Evolutionary conservation across 2,329 filamentous ascomycete genomes (phyloP).

Genomic region (Pseudopithomyces chartarum): DNA sequence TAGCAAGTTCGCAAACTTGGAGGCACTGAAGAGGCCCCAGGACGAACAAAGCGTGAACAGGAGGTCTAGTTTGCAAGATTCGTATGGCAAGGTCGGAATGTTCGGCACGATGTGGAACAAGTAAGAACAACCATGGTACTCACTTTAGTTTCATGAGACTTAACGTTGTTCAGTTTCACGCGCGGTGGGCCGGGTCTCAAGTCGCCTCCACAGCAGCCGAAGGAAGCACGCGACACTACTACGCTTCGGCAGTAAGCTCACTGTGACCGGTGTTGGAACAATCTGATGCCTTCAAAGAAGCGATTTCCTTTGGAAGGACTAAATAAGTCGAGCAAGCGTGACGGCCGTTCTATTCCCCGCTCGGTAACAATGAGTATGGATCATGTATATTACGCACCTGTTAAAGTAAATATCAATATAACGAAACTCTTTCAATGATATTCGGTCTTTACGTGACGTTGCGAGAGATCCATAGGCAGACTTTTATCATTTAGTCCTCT

Average conservation of each 20-base stretch:
- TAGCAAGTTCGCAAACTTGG: conserved; percentile 36
- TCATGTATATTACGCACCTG: conserved; percentile 9
- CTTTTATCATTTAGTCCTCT: too few relatives aligned
- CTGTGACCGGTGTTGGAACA: not conserved
- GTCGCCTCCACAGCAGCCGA: conserved; percentile 12
- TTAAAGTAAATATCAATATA: not conserved
- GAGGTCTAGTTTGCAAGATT: conserved; percentile 38
- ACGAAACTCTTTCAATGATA: too few relatives aligned
- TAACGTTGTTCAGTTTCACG: conserved; percentile 33
- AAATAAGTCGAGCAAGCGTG: not conserved
- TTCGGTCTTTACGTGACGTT: too few relatives aligned
- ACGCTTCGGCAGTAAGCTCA: conserved; percentile 30
- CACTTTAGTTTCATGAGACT: conserved; percentile 6
- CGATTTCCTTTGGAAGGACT: conserved; percentile 21
- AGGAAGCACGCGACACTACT: conserved; percentile 29
- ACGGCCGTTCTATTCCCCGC: not conserved
- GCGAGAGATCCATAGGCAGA: too few relatives aligned
- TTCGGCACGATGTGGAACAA: conserved; percentile 43
- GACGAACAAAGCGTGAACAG: conserved; percentile 32
- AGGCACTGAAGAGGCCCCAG: conserved; percentile 40
- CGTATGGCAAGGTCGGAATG: conserved; percentile 39
- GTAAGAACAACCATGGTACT: conserved; percentile 15
- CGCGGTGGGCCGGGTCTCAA: conserved; percentile 27
- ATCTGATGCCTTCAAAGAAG: conserved; percentile 17
- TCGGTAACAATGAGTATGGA: not conserved